Base-by-base conservation (phyloP, 139 green algal genomes). In the Picochlorum costavermella region DNA sequence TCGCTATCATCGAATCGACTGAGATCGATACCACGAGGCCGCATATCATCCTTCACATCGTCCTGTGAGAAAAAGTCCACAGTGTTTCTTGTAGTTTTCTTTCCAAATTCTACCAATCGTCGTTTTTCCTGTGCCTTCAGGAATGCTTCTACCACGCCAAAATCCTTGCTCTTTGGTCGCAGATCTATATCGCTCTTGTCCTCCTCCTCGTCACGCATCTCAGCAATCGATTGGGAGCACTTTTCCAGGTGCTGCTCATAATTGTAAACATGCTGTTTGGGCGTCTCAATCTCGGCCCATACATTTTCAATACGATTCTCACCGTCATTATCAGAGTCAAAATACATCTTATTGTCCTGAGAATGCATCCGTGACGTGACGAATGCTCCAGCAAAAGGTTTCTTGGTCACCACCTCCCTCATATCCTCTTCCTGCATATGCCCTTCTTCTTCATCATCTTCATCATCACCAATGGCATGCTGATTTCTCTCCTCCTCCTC, bases 1-100 rank as follows among this genome's bases (percentile, higher is more conserved):
- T 58, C 72, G 64, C 60, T 31, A 25, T 65, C 68, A 43, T 28
- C 70, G 59, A 76, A 76, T 30, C 64, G 57, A 40, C 37, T 58
- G 1, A 76, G 28, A 57, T 76, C 59, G 4, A 51, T 10, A 3
- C 2, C 13, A 20, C 46, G 20, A 16, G 46, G 17, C 9, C 10
- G 16, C 16, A 53, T 11, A 53, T 11, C 46, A 53, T 0, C 56
- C 11, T n/a, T 6, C 17, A 20, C 56, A 45, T 61, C 56, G 8
- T 61, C 30, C 56, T 43, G 17, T n/a, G 16, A 33, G 17, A 61
- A 61, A 29, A 61, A 61, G 56, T 61, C n/a, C 11, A 61, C 56
- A 9, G 56, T 40, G 3, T 40, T 40, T 40, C 33, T 6, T 40
- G 33, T 8, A 40, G 33, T 40, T 8, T 40, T 40, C 33, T 40